phyloP scores from a whole-genome alignment of 2,329 filamentous ascomycete species.

The Botrytis aclada region DNA sequence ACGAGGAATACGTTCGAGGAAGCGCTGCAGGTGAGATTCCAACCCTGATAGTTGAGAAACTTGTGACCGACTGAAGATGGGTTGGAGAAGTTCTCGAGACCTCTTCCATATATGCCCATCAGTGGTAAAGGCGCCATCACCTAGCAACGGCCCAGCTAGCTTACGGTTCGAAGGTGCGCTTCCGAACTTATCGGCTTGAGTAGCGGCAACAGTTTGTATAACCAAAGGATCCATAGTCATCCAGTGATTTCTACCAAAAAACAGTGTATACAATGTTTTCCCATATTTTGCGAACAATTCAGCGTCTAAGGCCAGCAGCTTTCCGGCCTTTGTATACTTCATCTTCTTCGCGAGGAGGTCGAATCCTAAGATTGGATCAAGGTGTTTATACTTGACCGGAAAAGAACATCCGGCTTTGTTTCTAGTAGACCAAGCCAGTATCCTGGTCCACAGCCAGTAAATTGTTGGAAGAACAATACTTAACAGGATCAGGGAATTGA shows the following conservation, averaged over 20 bases:
- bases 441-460: neutral
- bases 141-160: slow-evolving; percentile 47
- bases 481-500: neutral
- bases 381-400: slow-evolving; percentile 8
- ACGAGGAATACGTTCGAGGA: slow-evolving; percentile 55
- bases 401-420: slow-evolving; percentile 6
- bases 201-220: slow-evolving; percentile 53
- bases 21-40: slow-evolving; percentile 54
- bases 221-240: slow-evolving; percentile 52
- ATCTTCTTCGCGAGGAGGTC: neutral
- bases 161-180: slow-evolving; percentile 45
- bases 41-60: slow-evolving; percentile 53
- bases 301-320: slow-evolving; percentile 10
- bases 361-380: neutral
- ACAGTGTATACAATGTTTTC: slow-evolving; percentile 20
- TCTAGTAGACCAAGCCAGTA: neutral
- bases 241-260: slow-evolving; percentile 18
- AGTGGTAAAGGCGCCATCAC: slow-evolving; percentile 53
- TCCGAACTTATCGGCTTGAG: slow-evolving; percentile 53
- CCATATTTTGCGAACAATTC: slow-evolving; percentile 19
- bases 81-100: slow-evolving; percentile 49
- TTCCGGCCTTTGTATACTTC: neutral
- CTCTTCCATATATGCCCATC: slow-evolving; percentile 50
- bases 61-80: slow-evolving; percentile 49
- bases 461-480: neutral